Evolutionary conservation across 768 basidiomycete species (phyloP).

Genomic region (Cystobasidium tubakii): DNA sequence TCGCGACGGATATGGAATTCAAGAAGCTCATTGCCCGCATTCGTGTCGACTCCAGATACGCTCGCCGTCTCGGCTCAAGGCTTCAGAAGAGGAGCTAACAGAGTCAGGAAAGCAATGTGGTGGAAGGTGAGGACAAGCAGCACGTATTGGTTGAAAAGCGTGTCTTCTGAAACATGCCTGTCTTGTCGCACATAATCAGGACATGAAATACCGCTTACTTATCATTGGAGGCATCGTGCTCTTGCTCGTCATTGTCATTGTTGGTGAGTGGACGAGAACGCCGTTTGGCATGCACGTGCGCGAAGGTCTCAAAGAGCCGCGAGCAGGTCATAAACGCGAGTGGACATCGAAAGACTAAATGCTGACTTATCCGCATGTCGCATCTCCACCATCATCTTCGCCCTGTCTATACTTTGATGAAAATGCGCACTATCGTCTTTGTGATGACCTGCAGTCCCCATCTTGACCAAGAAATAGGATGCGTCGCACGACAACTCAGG

Average conservation of each 20-base stretch:
- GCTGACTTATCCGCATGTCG: neutral
- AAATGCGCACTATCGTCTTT: too few relatives aligned
- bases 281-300: neutral
- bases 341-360: too few relatives aligned
- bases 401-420: too few relatives aligned
- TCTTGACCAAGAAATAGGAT: constrained; percentile 39
- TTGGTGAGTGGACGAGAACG: constrained; percentile 53
- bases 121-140: constrained; percentile 38
- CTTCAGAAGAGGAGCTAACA: constrained; percentile 92
- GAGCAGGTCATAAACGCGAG: neutral
- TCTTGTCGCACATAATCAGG: constrained; percentile 39
- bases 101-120: constrained; percentile 82
- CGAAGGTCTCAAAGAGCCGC: neutral
- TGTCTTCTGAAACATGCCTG: too few relatives aligned
- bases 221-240: constrained; percentile 74
- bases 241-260: constrained; percentile 88
- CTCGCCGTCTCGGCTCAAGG: constrained; percentile 98
- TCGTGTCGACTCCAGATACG: constrained; percentile 60
- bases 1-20: too few relatives aligned
- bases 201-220: constrained; percentile 85
- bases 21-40: neutral
- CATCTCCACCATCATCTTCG: too few relatives aligned
- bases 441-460: too few relatives aligned
- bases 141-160: too few relatives aligned
- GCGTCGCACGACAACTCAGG: constrained; percentile 33